Base-by-base conservation (phyloP, 805 yeast genomes). In the Saccharomycopsis malanga region DNA sequence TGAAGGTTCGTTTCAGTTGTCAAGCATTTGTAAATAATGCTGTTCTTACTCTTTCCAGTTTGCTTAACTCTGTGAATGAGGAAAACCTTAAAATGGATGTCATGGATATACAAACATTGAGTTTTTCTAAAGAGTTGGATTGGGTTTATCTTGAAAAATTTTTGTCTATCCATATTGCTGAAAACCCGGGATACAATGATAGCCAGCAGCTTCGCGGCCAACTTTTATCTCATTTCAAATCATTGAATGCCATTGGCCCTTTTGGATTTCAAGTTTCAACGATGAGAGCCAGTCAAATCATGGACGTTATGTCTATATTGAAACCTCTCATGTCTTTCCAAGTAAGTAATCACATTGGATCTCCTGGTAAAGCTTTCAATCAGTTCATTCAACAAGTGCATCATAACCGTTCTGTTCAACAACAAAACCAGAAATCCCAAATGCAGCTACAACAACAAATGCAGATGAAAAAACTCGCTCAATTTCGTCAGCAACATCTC, bases 401-500 rank as follows among this genome's bases (percentile, higher is more conserved):
- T 27, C 30, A 27, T 9, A 27, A 27, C 30, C 30, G 30, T 27
- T 7, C 30, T 9, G 12, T 27, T 7, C n/a, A n/a, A n/a, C 10
- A 7, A 9, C 36, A 32, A n/a, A 18, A 6, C 5, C 36, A 32
- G 17, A 7, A 18, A n/a, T 5, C 12, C 18, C 9, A 18, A 24
- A 14, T 30, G 3, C 37, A 30, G 32, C 6, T 32, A n/a, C 36
- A 32, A n/a, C 36, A 32, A 7, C 36, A 32, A 18, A n/a, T n/a
- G 17, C 36, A 32, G 15, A 32, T 32, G 36, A 32, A 32, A 32
- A 32, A 32, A n/a, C 17, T 32, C 17, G 6, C 9, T 32, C 39
- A 36, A 18, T 24, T 9, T 18, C 39, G 9, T 10, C 22, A 10
- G 74, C 79, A 2, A 12, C 30, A 27, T 9, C 30, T n/a, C 30